Base-by-base conservation (phyloP, 257 asterid genomes). In the Ajuga chamaepitys region DNA sequence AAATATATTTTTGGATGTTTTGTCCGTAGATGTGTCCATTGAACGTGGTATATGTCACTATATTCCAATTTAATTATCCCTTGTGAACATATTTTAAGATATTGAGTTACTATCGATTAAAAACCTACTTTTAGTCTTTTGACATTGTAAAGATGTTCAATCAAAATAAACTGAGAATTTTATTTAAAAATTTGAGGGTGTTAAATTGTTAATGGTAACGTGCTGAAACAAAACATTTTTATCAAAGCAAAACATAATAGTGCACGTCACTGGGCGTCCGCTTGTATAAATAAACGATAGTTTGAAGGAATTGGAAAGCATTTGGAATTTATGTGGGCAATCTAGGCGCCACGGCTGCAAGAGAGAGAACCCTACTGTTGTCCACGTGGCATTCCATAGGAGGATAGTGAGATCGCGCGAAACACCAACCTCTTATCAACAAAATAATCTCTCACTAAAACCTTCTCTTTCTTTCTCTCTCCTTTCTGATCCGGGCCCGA, bases 331-430 rank as follows among this genome's bases (percentile, higher is more conserved):
- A 21, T 37, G 94, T 80, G 91, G 86, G 66, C 10, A 42, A 54
- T 1, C 18, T 13, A 28, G 68, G 38, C 5, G 95, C 84, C 95
- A 85, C 89, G 78, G 20, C 71, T 63, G 71, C 56, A 64, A 40
- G 40, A 0, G 38, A 55, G 37, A 65, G 37, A 58, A 3, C 62
- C 80, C 86, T 79, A 68, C 44, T 12, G 1, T 0, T 9, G 9
- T 62, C 81, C 88, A 88, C 95, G 74, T 88, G 98, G 83, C 92
- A 41, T 4, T 17, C 16, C 24, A 24, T 57, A 62, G 85, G 35
- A 83, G 91, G 98, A 17, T 45, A 30, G 70, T 56, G 66, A 73
- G 98, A 88, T 91, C 85, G 90, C 94, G 87, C 78, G 71, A 17
- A 71, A 41, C 51, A 30, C 37, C 64, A 45, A 47, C 85, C 97